These are phyloP conservation scores for Colletotrichum filicis DNA, from an alignment of 2,329 filamentous ascomycete genomes.

Conservation along the genomic window DNA sequence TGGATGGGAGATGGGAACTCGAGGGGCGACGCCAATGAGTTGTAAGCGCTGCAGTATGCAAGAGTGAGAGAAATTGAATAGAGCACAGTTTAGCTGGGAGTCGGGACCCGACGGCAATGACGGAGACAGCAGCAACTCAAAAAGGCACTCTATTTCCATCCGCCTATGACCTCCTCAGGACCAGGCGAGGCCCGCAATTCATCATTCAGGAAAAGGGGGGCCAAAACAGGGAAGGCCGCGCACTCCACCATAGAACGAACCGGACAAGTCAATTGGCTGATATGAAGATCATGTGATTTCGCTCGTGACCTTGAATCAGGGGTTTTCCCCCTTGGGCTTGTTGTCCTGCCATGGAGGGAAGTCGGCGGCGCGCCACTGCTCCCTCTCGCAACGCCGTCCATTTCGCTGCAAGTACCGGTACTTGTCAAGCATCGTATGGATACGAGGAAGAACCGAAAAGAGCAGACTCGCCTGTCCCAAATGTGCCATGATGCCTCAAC, in stretches of 20 bases:
- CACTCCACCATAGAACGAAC: not conserved
- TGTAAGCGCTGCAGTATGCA: too few species aligned
- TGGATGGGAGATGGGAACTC: not conserved
- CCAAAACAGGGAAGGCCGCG: not conserved
- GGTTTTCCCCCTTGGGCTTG: not conserved
- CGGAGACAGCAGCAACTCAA: not conserved
- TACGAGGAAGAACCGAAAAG: constrained; percentile 1
- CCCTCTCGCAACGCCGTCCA: not conserved
- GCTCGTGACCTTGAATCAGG: not conserved
- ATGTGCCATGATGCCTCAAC: not conserved
- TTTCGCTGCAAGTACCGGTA: not conserved
- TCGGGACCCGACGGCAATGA: not conserved
- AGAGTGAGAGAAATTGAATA: too few species aligned
- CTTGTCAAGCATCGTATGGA: not conserved
- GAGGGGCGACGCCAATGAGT: not conserved
- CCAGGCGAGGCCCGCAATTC: constrained; percentile 15
- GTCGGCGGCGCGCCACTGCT: constrained; percentile 19
- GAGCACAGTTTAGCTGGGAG: too few species aligned
- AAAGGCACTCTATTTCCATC: constrained; percentile 14
- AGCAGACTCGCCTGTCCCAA: not conserved
- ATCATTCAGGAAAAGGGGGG: constrained; percentile 17
- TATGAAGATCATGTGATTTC: not conserved
- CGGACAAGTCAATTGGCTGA: not conserved
- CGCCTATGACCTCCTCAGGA: not conserved
- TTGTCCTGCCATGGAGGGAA: constrained; percentile 14